These are phyloP conservation scores for Saprolegnia diclina DNA, from an alignment of 352 stramenopile genomes.

Conservation along the genomic window DNA sequence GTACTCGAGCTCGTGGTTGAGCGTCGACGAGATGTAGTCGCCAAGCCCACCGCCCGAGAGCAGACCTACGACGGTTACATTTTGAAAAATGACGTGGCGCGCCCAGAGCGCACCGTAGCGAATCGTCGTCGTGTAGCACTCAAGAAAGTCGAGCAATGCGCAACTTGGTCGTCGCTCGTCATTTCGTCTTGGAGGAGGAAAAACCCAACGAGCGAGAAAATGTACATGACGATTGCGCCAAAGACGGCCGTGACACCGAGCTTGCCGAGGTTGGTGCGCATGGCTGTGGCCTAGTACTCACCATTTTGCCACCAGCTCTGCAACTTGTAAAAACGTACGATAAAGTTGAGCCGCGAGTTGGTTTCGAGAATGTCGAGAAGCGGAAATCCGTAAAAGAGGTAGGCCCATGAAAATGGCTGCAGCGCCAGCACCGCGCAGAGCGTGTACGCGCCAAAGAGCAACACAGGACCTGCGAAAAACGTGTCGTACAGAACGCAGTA, in stretches of 20 bases:
- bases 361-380: conserved; percentile 21
- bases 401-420: neutral
- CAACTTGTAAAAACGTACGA: neutral
- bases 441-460: conserved; percentile 18
- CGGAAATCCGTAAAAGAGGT: conserved; percentile 23
- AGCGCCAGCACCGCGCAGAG: conserved; percentile 16
- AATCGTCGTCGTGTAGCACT: conserved; percentile 26
- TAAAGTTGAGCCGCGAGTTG: conserved; percentile 20
- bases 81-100: neutral
- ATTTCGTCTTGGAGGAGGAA: conserved; percentile 25
- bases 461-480: neutral
- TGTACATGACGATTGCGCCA: conserved; percentile 26
- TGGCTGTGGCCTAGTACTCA: conserved; percentile 10
- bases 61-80: conserved; percentile 1
- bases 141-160: conserved; percentile 13
- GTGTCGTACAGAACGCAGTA: conserved; percentile 24
- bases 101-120: conserved; percentile 14
- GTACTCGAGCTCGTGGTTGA: conserved; percentile 13
- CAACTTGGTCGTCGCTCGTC: conserved; percentile 4
- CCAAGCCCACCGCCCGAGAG: conserved; percentile 19
- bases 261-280: conserved; percentile 25
- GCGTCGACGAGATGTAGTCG: conserved; percentile 27
- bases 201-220: conserved; percentile 25
- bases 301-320: too few relatives aligned
- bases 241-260: conserved; percentile 20